A percentile compares a stretch with the other conserved stretches of the same genome.
These are phyloP conservation scores for Salix udensis DNA, from an alignment of 345 rosid species.

Conservation along the genomic window DNA sequence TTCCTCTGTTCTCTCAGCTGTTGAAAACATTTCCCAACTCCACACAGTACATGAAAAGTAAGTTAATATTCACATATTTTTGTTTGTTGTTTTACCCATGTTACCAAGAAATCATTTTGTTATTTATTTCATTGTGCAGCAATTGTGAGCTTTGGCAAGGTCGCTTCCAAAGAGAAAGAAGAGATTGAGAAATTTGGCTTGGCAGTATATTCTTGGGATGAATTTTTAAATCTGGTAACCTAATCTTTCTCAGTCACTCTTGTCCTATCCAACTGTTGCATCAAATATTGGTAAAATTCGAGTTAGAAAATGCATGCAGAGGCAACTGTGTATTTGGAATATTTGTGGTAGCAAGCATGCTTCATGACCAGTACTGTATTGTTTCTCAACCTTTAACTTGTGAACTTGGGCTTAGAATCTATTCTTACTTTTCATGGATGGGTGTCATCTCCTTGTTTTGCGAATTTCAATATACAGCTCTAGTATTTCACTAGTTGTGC, in stretches of 20 bases:
- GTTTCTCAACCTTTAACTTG: neutral
- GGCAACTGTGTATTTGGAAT: neutral
- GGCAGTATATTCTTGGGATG: constrained; percentile 72
- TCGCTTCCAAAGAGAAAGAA: constrained; percentile 56
- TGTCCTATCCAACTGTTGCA: neutral
- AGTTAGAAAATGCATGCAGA: neutral
- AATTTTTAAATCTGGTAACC: constrained; percentile 69
- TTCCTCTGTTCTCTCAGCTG: constrained; percentile 45
- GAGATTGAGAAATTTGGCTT: constrained; percentile 58
- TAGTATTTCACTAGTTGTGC: neutral
- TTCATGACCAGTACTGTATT: neutral
- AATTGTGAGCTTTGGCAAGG: constrained; percentile 90
- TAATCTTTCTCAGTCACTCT: neutral
- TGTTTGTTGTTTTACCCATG: constrained; percentile 1
- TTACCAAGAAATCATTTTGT: constrained; percentile 8
- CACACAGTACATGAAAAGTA: constrained; percentile 64
- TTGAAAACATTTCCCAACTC: constrained; percentile 76
- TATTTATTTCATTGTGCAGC: constrained; percentile 43
- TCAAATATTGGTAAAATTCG: neutral
- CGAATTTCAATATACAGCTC: neutral
- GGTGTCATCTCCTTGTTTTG: constrained; percentile 6
- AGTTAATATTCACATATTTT: constrained; percentile 25
- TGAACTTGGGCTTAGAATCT: neutral
- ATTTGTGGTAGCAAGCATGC: neutral
- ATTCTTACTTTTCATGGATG: neutral